Evolutionary conservation across 2,329 filamentous ascomycete genomes (phyloP).

Genomic region (Fusarium caatingaense): DNA sequence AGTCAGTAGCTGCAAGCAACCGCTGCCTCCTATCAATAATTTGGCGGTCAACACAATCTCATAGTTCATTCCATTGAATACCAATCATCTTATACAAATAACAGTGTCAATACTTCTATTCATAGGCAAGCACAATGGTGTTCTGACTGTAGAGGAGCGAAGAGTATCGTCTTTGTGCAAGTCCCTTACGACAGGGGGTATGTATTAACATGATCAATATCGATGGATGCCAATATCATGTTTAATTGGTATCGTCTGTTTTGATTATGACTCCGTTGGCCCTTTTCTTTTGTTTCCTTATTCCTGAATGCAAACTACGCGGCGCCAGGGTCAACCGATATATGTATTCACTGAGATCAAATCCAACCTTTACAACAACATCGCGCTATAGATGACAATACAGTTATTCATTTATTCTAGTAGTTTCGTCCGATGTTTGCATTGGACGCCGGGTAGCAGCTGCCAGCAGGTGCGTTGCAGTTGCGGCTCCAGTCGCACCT

Average conservation of each 20-base stretch:
- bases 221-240: too few species aligned
- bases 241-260: too few species aligned
- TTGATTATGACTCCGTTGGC: too few species aligned
- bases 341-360: background rate
- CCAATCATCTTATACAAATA: accelerated
- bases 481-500: conserved; percentile 14
- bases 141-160: background rate
- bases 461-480: conserved; percentile 27
- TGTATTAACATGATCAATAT: background rate
- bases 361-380: background rate
- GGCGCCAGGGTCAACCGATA: background rate
- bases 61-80: background rate
- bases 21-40: background rate
- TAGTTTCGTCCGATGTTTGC: background rate
- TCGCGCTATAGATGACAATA: background rate
- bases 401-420: background rate
- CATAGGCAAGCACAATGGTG: background rate
- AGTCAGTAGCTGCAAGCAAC: background rate
- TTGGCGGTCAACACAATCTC: background rate
- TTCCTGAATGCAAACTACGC: background rate
- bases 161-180: background rate
- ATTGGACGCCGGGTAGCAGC: background rate
- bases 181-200: background rate
- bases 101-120: background rate
- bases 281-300: background rate